Evolutionary conservation across 495 filamentous ascomycete species (phyloP).

Genomic region (Talaromyces stipitatus): DNA sequence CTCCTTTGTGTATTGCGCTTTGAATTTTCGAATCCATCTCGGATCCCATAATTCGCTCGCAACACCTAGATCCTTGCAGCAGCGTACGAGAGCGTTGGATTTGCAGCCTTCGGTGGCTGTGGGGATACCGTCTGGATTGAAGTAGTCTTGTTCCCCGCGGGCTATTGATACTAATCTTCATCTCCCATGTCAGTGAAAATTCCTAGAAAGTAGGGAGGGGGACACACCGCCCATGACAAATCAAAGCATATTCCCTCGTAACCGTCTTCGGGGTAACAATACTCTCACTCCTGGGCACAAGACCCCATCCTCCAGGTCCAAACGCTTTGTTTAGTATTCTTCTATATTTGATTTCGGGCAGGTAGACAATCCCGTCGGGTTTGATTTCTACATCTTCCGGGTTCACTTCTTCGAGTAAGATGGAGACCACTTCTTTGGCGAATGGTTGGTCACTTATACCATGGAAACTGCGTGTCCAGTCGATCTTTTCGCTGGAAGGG

Average conservation of each 20-base stretch:
- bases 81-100: constrained; percentile 92
- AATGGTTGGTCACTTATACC: constrained; percentile 75
- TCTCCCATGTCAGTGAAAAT: not conserved
- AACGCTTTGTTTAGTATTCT: constrained; percentile 87
- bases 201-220: not conserved
- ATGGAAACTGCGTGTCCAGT: constrained; percentile 93
- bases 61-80: constrained; percentile 95
- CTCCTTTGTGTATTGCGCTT: constrained; percentile 63
- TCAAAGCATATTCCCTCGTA: constrained; percentile 89
- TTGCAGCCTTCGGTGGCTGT: constrained; percentile 96
- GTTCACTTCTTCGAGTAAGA: constrained; percentile 60
- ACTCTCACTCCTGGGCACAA: constrained; percentile 84
- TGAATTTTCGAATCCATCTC: constrained; percentile 70
- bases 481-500: constrained; percentile 39
- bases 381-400: constrained; percentile 88
- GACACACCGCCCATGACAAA: constrained; percentile 80
- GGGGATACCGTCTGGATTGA: constrained; percentile 85
- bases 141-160: constrained; percentile 92
- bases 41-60: constrained; percentile 97
- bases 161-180: constrained; percentile 87
- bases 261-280: constrained; percentile 83
- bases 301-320: constrained; percentile 91
- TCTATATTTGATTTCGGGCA: constrained; percentile 98
- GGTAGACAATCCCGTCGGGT: constrained; percentile 89
- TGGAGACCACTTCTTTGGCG: constrained; percentile 60